Evolutionary conservation across 2,329 filamentous ascomycete species (phyloP).

Genomic region (Colletotrichum neosansevieriae): DNA sequence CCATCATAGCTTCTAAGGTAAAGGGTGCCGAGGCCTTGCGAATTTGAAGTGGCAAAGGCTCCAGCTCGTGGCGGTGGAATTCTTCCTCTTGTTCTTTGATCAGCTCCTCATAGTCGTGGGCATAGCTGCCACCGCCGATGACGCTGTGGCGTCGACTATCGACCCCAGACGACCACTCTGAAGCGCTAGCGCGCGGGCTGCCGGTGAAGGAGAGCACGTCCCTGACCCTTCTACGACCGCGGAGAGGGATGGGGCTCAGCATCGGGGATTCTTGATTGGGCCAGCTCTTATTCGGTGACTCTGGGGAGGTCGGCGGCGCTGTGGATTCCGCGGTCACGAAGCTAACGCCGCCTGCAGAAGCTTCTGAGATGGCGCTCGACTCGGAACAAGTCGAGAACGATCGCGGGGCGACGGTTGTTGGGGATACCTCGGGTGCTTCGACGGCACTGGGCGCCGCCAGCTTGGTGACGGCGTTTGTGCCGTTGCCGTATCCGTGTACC

Average conservation of each 20-base stretch:
- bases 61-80: conserved; percentile 31
- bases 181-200: conserved; percentile 6
- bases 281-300: conserved; percentile 37
- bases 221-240: conserved; percentile 46
- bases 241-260: conserved; percentile 42
- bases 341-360: conserved; percentile 46
- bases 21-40: conserved; percentile 38
- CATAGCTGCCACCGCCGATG: conserved; percentile 40
- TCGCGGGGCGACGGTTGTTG: background rate
- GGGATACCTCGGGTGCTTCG: background rate
- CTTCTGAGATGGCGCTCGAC: conserved; percentile 41
- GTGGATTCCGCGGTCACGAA: conserved; percentile 45
- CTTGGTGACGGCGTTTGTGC: conserved; percentile 56
- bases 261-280: conserved; percentile 31
- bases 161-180: background rate
- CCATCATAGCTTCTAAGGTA: conserved; percentile 22
- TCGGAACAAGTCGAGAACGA: conserved; percentile 42
- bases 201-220: conserved; percentile 29
- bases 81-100: conserved; percentile 42
- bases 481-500: conserved; percentile 66
- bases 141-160: conserved; percentile 23
- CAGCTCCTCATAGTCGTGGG: conserved; percentile 45
- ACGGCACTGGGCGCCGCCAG: background rate
- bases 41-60: conserved; percentile 42
- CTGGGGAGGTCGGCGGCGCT: conserved; percentile 43